These are phyloP conservation scores for Gossypium stocksii DNA, from an alignment of 345 rosid species.

Conservation along the genomic window DNA sequence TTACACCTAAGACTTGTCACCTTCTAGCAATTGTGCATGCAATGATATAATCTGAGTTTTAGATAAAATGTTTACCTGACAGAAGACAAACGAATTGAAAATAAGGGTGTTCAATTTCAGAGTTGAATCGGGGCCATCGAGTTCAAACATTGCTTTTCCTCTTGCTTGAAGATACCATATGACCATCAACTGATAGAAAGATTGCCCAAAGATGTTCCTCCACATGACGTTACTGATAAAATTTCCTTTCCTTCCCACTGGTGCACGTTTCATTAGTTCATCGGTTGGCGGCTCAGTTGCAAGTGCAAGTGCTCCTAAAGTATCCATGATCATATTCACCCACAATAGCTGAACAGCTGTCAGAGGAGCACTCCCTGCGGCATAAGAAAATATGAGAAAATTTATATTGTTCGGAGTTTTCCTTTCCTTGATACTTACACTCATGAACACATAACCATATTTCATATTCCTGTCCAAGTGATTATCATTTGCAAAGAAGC, in stretches of 20 bases:
- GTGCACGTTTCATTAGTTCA: slow-evolving; percentile 58
- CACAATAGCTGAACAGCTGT: slow-evolving; percentile 7
- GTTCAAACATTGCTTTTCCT: slow-evolving; percentile 52
- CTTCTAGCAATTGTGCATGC: not conserved
- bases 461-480: not conserved
- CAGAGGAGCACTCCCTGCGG: slow-evolving; percentile 49
- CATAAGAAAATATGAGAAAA: not conserved
- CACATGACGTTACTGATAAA: slow-evolving; percentile 90
- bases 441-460: not conserved
- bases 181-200: slow-evolving; percentile 66
- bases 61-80: slow-evolving; percentile 55
- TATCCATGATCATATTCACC: slow-evolving; percentile 7
- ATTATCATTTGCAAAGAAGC: not conserved
- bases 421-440: too few relatives aligned
- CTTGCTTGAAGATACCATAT: slow-evolving; percentile 58
- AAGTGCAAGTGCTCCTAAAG: slow-evolving; percentile 78
- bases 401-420: not conserved
- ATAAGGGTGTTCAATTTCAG: slow-evolving; percentile 63
- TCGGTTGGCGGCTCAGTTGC: slow-evolving; percentile 81
- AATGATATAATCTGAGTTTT: not conserved
- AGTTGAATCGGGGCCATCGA: slow-evolving; percentile 46
- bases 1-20: too few relatives aligned
- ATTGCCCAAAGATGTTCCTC: slow-evolving; percentile 91
- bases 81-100: slow-evolving; percentile 84
- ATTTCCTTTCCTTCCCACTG: slow-evolving; percentile 65